A percentile compares a stretch with the other conserved stretches of the same genome.
Evolutionary conservation across 2,329 filamentous ascomycete species (phyloP).

Genomic region (Chrysoporthe cubensis): DNA sequence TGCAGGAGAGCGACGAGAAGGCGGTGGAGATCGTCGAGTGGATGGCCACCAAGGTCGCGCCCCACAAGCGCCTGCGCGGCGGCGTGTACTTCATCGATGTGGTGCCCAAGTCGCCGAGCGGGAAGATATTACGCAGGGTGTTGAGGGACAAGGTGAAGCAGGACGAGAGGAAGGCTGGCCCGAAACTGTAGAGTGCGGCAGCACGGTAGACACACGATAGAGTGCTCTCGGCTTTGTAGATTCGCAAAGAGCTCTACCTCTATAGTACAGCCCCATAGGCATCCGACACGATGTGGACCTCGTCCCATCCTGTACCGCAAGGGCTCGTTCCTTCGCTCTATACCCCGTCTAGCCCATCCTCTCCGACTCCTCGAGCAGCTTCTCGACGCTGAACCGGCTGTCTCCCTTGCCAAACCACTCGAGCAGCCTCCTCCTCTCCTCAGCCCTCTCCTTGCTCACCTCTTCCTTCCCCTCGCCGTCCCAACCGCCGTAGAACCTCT

Average conservation of each 20-base stretch:
- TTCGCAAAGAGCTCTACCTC: neutral
- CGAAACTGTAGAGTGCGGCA: constrained; percentile 42
- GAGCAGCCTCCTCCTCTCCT: constrained; percentile 70
- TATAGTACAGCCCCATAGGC: neutral
- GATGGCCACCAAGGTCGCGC: constrained; percentile 43
- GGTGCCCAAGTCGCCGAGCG: constrained; percentile 72
- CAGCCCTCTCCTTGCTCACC: constrained; percentile 57
- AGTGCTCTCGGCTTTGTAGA: neutral
- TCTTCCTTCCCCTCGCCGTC: constrained; percentile 47
- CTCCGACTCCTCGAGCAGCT: constrained; percentile 87
- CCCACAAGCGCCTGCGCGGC: constrained; percentile 69
- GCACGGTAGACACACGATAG: neutral
- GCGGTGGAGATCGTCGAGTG: constrained; percentile 45
- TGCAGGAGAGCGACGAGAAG: constrained; percentile 41
- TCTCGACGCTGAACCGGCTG: constrained; percentile 77
- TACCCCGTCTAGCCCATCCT: constrained; percentile 59
- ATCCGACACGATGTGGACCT: constrained; percentile 7
- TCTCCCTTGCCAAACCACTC: constrained; percentile 84
- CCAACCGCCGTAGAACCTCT: constrained; percentile 85
- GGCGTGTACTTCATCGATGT: constrained; percentile 70
- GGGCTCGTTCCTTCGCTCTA: no score
- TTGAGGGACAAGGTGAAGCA: constrained; percentile 46
- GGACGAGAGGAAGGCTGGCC: constrained; percentile 42
- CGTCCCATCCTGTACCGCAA: neutral
- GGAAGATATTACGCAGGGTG: constrained; percentile 51